Conservation (phyloP, 1,284 basidiomycete species). For the Trametes polyzona region DNA sequence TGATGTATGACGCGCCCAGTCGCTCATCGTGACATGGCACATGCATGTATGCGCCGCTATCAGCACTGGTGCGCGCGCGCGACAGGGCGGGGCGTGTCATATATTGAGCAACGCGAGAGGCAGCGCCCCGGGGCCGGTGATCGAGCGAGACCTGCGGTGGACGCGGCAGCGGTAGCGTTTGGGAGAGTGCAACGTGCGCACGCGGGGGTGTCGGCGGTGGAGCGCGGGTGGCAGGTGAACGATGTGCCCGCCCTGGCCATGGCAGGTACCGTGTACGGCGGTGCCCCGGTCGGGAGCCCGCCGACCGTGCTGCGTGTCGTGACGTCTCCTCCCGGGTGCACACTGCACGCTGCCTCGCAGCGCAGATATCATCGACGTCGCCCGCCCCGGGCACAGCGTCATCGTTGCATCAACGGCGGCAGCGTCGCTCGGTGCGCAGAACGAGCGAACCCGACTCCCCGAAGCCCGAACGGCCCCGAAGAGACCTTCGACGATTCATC, state of each 20-base stretch:
- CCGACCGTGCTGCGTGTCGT: background rate
- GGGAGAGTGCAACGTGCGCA: constrained; percentile 8
- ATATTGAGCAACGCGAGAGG: no score
- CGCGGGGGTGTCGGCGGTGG: constrained; percentile 5
- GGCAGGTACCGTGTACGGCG: background rate
- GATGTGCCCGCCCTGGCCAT: background rate
- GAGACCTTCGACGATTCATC: no score
- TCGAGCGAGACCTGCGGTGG: background rate
- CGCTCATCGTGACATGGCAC: no score
- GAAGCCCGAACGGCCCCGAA: background rate
- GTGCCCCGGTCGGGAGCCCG: background rate
- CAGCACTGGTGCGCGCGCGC: background rate
- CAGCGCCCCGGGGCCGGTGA: background rate
- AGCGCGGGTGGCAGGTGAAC: constrained; percentile 6
- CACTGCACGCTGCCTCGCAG: background rate
- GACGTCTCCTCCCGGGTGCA: background rate
- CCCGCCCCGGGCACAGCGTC: constrained; percentile 3
- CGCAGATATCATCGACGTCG: constrained; percentile 1
- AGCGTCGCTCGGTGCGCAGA: background rate
- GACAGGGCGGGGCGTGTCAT: background rate
- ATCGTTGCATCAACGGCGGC: constrained; percentile 8
- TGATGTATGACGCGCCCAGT: no score
- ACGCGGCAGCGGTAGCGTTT: no score
- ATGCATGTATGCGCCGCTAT: background rate
- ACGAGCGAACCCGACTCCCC: background rate